A percentile compares a stretch with the other conserved stretches of the same genome.
Conservation (phyloP, 2,329 filamentous ascomycete species). For the Pseudopithomyces maydicus region DNA sequence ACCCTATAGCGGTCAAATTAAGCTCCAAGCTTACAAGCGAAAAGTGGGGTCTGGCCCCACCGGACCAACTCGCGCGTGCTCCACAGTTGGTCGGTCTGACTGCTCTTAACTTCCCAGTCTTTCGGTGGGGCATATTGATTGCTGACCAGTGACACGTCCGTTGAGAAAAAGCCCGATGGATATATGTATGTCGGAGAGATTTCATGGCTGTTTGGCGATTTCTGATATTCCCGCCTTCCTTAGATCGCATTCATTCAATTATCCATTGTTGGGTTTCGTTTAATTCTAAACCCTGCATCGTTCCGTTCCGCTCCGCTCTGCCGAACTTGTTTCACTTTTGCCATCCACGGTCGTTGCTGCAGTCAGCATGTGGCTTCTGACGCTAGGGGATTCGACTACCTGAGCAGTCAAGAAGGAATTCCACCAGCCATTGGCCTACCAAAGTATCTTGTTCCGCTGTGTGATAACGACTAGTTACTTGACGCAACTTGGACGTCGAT, state of each 20-base stretch:
- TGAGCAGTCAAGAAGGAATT: neutral
- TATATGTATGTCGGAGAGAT: too few relatives aligned
- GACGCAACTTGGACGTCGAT: too few relatives aligned
- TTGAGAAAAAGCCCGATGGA: too few relatives aligned
- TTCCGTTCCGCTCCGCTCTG: neutral
- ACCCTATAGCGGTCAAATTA: neutral
- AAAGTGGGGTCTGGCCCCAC: neutral
- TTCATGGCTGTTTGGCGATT: too few relatives aligned
- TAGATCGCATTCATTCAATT: neutral
- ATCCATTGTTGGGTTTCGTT: neutral
- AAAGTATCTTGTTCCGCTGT: neutral
- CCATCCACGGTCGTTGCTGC: neutral
- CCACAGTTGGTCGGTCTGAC: too few relatives aligned
- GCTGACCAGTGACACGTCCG: too few relatives aligned
- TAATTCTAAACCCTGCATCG: neutral
- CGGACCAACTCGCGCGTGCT: neutral
- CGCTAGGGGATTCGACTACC: neutral
- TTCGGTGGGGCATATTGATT: too few relatives aligned
- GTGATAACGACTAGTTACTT: too few relatives aligned
- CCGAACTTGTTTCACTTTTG: neutral
- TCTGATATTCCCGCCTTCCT: too few relatives aligned
- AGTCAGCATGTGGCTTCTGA: neutral
- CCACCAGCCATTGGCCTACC: neutral
- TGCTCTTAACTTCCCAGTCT: too few relatives aligned
- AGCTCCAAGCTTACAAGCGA: neutral